Percentiles rank a stretch among this genome's conserved stretches.
These are phyloP conservation scores for Thraustochytrium striatum DNA, from an alignment of 352 stramenopile species.

Conservation along the genomic window DNA sequence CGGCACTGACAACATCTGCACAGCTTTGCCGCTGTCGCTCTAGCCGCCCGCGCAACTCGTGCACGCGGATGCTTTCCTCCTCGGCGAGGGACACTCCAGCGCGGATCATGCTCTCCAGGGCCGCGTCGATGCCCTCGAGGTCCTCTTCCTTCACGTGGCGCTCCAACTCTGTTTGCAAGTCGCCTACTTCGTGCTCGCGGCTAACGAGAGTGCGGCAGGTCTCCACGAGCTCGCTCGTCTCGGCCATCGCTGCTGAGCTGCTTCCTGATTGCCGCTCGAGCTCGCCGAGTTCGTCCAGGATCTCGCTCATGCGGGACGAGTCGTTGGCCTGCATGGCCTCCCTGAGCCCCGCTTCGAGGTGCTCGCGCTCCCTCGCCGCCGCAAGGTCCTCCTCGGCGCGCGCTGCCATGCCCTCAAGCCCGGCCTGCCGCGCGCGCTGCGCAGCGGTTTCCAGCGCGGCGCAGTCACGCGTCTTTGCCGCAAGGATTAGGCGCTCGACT, in stretches of 20 bases:
- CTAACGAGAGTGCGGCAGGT: neutral
- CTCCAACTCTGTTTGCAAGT: conserved; percentile 14
- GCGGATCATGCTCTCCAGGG: conserved; percentile 54
- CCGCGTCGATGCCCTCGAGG: conserved; percentile 51
- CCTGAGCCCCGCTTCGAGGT: neutral
- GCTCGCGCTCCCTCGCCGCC: too few species aligned
- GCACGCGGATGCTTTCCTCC: neutral
- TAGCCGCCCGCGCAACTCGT: neutral
- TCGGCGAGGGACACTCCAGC: conserved; percentile 39
- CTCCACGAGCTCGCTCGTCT: neutral
- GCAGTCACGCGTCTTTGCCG: too few species aligned
- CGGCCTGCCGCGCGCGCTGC: too few species aligned
- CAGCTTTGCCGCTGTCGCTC: neutral
- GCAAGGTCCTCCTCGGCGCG: too few species aligned
- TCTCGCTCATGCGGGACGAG: neutral
- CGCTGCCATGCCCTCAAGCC: too few species aligned
- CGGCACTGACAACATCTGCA: conserved; percentile 13
- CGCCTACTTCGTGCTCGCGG: neutral
- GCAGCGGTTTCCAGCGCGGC: too few species aligned
- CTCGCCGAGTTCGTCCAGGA: neutral
- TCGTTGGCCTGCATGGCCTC: neutral
- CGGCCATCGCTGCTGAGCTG: neutral
- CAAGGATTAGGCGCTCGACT: too few species aligned
- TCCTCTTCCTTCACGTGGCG: conserved; percentile 34
- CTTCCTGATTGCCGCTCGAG: neutral